Conservation (phyloP, 2,329 filamentous ascomycete species). For the Sarocladium brachiariae region DNA sequence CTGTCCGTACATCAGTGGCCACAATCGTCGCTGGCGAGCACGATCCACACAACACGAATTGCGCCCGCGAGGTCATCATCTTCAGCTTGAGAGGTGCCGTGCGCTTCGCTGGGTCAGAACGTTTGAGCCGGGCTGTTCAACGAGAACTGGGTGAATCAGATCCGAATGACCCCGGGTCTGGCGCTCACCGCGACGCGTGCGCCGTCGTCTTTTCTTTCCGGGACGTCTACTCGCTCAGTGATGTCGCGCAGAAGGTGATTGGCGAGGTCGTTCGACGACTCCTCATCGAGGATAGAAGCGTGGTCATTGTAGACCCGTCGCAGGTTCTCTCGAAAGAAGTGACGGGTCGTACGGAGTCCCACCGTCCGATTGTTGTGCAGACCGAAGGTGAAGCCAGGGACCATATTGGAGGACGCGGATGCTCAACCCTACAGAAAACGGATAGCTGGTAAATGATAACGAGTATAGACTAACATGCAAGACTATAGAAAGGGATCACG, state of each 20-base stretch:
- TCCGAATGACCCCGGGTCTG: constrained; percentile 19
- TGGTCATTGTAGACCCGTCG: constrained; percentile 25
- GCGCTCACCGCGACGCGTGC: constrained; percentile 18
- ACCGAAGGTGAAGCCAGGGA: constrained; percentile 5
- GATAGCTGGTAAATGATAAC: constrained; percentile 9
- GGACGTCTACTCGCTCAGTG: constrained; percentile 25
- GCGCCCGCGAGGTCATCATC: constrained; percentile 22
- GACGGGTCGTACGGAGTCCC: background rate
- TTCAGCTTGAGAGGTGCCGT: constrained; percentile 27
- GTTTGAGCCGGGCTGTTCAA: constrained; percentile 23
- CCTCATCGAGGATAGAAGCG: constrained; percentile 17
- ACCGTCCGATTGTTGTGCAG: background rate
- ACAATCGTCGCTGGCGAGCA: constrained; percentile 21
- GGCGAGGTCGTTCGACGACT: constrained; percentile 22
- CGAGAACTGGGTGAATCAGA: constrained; percentile 20
- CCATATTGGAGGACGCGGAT: background rate
- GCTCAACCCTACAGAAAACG: constrained; percentile 5
- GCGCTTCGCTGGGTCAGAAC: constrained; percentile 26
- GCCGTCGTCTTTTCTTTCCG: constrained; percentile 26
- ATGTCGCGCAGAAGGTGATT: constrained; percentile 22
- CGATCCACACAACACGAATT: constrained; percentile 19
- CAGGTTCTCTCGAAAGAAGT: background rate
- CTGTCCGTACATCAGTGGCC: constrained; percentile 21
- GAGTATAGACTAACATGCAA: too few species aligned
- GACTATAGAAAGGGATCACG: too few species aligned